Percentiles rank a stretch among this genome's conserved stretches.
phyloP scores from a whole-genome alignment of 2,329 filamentous ascomycete species.

The Zelopaecilomyces penicillatus region DNA sequence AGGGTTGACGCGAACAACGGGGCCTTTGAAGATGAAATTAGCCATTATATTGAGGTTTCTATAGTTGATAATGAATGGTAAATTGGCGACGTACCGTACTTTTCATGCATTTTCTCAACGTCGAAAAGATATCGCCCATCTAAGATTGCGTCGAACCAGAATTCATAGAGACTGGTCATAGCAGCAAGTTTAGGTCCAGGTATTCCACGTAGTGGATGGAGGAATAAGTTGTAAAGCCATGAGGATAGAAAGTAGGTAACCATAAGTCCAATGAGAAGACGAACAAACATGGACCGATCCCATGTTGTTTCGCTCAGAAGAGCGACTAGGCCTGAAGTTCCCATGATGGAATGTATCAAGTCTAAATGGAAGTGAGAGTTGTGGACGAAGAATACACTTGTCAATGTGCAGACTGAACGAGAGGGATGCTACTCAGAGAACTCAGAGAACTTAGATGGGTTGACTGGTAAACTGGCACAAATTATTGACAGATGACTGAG shows the following conservation, averaged over 20 bases:
- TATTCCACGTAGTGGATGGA: conserved; percentile 23
- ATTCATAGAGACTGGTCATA: conserved; percentile 19
- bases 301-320: too few relatives aligned
- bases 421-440: too few relatives aligned
- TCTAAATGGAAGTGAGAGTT: too few relatives aligned
- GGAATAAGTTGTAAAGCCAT: conserved; percentile 18
- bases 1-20: conserved; percentile 24
- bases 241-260: not conserved
- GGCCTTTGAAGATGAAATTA: conserved; percentile 11
- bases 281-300: too few relatives aligned
- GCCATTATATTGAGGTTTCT: too few relatives aligned
- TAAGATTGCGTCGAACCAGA: conserved; percentile 17
- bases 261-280: not conserved
- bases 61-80: not conserved
- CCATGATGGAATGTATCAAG: too few relatives aligned
- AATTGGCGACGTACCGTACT: conserved; percentile 16
- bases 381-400: too few relatives aligned
- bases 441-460: too few relatives aligned
- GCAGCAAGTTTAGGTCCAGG: conserved; percentile 23
- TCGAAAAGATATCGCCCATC: conserved; percentile 17
- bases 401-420: too few relatives aligned
- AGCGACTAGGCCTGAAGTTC: too few relatives aligned
- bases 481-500: too few relatives aligned
- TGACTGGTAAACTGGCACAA: too few relatives aligned
- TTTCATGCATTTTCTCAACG: conserved; percentile 19